phyloP scores from a whole-genome alignment of 129 eudicot species.

The Chrysanthemum lavandulifolium region DNA sequence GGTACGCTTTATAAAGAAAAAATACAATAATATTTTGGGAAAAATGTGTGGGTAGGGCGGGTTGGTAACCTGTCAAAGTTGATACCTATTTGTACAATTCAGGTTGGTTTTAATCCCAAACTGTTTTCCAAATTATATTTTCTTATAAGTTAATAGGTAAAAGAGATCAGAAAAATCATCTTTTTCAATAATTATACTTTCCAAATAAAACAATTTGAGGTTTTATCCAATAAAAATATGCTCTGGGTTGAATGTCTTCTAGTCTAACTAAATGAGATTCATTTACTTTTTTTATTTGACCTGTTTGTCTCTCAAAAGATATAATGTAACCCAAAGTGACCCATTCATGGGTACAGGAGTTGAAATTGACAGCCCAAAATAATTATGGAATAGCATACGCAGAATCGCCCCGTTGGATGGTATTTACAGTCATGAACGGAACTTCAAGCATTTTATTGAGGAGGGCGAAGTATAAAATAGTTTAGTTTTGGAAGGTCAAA shows the following conservation, averaged over 20 bases:
- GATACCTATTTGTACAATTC: not conserved
- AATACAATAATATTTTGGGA: not conserved
- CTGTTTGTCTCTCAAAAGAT: not conserved
- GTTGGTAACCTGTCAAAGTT: not conserved
- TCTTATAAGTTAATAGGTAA: not conserved
- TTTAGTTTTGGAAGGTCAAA: too few species aligned
- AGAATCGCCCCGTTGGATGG: not conserved
- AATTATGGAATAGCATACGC: constrained; percentile 1
- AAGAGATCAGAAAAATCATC: not conserved
- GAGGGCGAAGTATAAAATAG: too few species aligned
- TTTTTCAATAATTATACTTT: not conserved
- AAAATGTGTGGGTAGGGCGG: not conserved
- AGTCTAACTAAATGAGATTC: not conserved
- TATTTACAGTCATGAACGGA: too few species aligned
- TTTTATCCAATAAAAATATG: not conserved
- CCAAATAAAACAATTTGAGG: not conserved
- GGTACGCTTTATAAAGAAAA: constrained; percentile 44
- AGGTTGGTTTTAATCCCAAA: not conserved
- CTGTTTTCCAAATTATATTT: not conserved
- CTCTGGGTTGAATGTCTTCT: not conserved
- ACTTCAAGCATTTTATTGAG: too few species aligned
- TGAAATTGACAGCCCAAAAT: not conserved
- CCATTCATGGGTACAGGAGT: not conserved
- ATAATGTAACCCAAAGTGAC: not conserved
- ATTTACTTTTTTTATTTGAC: not conserved